Evolutionary conservation across 352 stramenopile genomes (phyloP).

Genomic region (Phytopythium sindhum): DNA sequence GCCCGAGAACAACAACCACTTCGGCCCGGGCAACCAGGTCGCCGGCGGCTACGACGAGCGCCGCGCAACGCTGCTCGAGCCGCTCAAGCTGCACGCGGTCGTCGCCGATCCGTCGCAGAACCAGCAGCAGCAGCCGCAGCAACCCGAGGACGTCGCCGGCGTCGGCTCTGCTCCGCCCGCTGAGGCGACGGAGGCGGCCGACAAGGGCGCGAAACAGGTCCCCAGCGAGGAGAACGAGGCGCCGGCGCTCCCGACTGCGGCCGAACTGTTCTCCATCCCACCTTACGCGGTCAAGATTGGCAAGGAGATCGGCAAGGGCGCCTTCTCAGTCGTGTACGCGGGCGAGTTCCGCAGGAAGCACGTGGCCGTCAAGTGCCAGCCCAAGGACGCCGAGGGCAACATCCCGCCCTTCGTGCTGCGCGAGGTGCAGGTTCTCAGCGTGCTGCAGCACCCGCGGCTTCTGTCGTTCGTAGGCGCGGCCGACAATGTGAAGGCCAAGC

Average conservation of each 20-base stretch:
- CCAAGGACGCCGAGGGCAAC: constrained; percentile 65
- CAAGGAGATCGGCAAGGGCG: constrained; percentile 81
- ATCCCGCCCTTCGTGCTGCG: constrained; percentile 76
- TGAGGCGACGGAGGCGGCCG: background rate
- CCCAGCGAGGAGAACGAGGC: constrained; percentile 23
- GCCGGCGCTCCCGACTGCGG: constrained; percentile 10
- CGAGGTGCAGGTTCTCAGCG: constrained; percentile 68
- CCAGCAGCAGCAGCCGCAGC: constrained; percentile 20
- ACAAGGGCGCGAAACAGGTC: constrained; percentile 22
- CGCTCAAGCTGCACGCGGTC: constrained; percentile 12
- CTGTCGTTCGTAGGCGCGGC: constrained; percentile 74
- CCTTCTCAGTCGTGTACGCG: constrained; percentile 77
- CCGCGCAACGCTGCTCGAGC: constrained; percentile 11
- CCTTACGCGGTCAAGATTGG: constrained; percentile 62
- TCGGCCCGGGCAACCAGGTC: constrained; percentile 29
- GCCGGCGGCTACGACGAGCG: constrained; percentile 32
- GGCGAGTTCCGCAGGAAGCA: constrained; percentile 70
- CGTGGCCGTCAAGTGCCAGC: constrained; percentile 85
- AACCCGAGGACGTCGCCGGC: constrained; percentile 14
- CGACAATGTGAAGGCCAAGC: constrained; percentile 62
- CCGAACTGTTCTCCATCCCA: constrained; percentile 53
- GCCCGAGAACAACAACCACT: constrained; percentile 5
- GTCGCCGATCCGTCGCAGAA: constrained; percentile 9
- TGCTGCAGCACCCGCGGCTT: constrained; percentile 66
- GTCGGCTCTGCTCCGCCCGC: background rate